phyloP scores from a whole-genome alignment of 768 basidiomycete genomes.

The Podaxis sp. region DNA sequence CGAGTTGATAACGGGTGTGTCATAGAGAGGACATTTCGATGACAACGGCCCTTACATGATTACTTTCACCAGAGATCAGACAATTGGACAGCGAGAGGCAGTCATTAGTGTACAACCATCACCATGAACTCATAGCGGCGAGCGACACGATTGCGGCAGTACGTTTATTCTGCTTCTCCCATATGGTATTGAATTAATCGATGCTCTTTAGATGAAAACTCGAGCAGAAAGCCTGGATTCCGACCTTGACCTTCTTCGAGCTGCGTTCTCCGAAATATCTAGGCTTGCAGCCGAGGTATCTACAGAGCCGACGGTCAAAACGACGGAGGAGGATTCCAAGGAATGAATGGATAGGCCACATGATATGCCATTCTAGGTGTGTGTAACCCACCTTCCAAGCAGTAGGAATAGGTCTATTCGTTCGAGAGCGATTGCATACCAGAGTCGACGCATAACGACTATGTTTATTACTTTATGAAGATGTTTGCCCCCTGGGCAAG shows the following conservation, averaged over 20 bases:
- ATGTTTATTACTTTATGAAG: no score
- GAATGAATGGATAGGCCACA: background rate
- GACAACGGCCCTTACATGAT: background rate
- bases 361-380: background rate
- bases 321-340: background rate
- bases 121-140: slow-evolving; percentile 92
- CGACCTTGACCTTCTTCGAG: slow-evolving; percentile 78
- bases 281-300: slow-evolving; percentile 70
- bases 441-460: no score
- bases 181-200: background rate
- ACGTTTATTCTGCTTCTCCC: slow-evolving; percentile 23
- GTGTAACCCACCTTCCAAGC: no score
- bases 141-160: slow-evolving; percentile 90
- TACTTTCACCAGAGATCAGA: slow-evolving; percentile 64
- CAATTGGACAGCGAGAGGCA: slow-evolving; percentile 87
- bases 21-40: background rate
- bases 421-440: no score
- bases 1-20: slow-evolving; percentile 68
- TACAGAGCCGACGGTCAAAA: slow-evolving; percentile 33
- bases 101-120: slow-evolving; percentile 91
- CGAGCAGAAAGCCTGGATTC: slow-evolving; percentile 83
- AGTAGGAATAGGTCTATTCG: no score
- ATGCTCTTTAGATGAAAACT: slow-evolving; percentile 69
- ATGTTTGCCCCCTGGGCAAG: no score
- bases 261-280: slow-evolving; percentile 86